These are phyloP conservation scores for Halteria grandinella DNA, from an alignment of 73 alveolate species.

Conservation along the genomic window DNA sequence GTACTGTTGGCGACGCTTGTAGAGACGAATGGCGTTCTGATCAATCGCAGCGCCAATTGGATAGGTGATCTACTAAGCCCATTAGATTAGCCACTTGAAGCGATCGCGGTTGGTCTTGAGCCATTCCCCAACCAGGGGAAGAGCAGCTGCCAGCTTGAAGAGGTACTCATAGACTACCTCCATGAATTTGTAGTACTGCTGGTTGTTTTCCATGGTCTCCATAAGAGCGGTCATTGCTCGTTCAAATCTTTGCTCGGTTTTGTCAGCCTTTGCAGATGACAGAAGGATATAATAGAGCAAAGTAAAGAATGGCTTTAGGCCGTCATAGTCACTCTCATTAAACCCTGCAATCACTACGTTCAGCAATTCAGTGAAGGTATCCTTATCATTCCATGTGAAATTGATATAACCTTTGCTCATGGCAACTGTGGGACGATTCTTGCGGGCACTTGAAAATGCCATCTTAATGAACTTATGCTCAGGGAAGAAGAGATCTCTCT, in stretches of 20 bases:
- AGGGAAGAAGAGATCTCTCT: conserved; percentile 44
- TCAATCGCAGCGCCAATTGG: background rate
- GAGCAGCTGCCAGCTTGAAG: conserved; percentile 45
- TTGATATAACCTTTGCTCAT: conserved; percentile 41
- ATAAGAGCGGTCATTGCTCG: conserved; percentile 9
- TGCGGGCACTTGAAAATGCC: conserved; percentile 4
- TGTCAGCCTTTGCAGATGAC: conserved; percentile 27
- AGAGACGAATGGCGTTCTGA: background rate
- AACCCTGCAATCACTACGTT: conserved; percentile 37
- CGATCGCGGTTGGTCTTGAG: background rate
- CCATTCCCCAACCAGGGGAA: conserved; percentile 54
- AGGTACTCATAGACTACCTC: conserved; percentile 50
- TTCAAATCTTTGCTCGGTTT: conserved; percentile 30
- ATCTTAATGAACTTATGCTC: conserved; percentile 38
- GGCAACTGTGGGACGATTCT: conserved; percentile 6
- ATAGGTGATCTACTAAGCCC: conserved; percentile 27
- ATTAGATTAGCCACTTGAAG: conserved; percentile 50
- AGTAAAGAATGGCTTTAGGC: conserved; percentile 52
- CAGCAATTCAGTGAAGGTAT: conserved; percentile 1
- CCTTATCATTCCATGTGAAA: conserved; percentile 44
- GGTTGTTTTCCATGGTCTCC: conserved; percentile 43
- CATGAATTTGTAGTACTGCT: conserved; percentile 50
- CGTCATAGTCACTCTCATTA: conserved; percentile 51
- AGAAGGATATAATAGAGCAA: conserved; percentile 8
- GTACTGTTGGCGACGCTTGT: conserved; percentile 3